These are phyloP conservation scores for Coemansia sp. DNA, from an alignment of 192 early-diverging fungal genomes.

Conservation along the genomic window DNA sequence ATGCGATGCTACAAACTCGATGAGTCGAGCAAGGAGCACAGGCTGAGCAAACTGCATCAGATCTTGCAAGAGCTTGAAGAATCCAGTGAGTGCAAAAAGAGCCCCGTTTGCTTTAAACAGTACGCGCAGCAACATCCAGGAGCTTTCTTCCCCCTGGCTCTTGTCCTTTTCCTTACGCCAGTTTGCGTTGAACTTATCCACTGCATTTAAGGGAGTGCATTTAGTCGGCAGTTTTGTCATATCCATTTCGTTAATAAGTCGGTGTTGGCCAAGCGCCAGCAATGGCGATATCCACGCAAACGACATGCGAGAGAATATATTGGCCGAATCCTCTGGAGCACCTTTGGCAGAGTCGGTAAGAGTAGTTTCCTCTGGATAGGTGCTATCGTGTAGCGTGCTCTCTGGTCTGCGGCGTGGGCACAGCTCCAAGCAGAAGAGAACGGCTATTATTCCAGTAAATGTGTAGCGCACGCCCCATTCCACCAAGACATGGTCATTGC, in stretches of 20 bases:
- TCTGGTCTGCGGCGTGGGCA: neutral
- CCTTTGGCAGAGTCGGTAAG: neutral
- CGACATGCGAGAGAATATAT: slow-evolving; percentile 78
- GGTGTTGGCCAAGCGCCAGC: slow-evolving; percentile 74
- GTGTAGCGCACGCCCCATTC: neutral
- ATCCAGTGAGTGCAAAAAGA: slow-evolving; percentile 68
- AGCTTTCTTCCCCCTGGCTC: slow-evolving; percentile 50
- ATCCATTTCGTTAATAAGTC: slow-evolving; percentile 72
- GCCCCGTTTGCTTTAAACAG: slow-evolving; percentile 62
- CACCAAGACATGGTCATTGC: neutral
- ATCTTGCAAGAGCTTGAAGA: slow-evolving; percentile 83
- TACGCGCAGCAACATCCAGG: slow-evolving; percentile 59
- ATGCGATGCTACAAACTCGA: slow-evolving; percentile 56
- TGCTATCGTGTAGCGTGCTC: neutral
- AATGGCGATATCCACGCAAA: slow-evolving; percentile 90
- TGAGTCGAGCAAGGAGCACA: slow-evolving; percentile 70
- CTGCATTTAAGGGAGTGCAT: slow-evolving; percentile 62
- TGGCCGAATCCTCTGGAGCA: slow-evolving; percentile 75
- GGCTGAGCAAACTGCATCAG: slow-evolving; percentile 79
- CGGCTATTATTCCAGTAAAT: neutral
- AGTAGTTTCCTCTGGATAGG: neutral
- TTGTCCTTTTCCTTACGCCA: slow-evolving; percentile 69
- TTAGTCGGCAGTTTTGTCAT: slow-evolving; percentile 66
- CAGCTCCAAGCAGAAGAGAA: slow-evolving; percentile 3
- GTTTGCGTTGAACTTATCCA: slow-evolving; percentile 61